Evolutionary conservation across 1,139 yeast species (phyloP), one percentile per base, ranked within the genome.

Genomic region (Tardiomyces depauwii): DNA sequence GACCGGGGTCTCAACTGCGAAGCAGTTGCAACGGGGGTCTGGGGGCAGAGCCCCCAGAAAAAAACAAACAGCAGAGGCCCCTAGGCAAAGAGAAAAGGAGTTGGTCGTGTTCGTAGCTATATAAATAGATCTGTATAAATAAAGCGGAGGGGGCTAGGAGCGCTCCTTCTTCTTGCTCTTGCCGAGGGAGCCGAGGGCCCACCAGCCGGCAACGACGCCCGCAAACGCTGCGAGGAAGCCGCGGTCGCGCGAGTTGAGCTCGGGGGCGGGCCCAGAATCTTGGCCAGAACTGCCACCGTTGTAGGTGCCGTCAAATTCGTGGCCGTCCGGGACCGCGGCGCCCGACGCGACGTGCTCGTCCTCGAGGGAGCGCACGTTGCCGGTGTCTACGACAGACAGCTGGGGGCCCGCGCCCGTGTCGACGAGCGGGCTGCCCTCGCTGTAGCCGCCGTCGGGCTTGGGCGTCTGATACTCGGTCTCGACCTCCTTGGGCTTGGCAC

Each of bases 151-250:
- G 25, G 25, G 4, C 7, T 21, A 21, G 25, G 25, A 21, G 25
- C 25, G 25, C n/a, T 48, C 21, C 40, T 49, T 42, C 45, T 52
- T 46, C 49, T 53, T 50, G 40, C 47, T 44, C 23, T 46, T 42
- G 25, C 45, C 43, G 18, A 48, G 28, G 14, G 49, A 41, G 21
- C 64, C 63, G 23, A 61, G 45, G 5, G 50, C 41, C 67, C 67
- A 65, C 67, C 68, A 64, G 7, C 60, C 65, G 9, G 59, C 61
- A 9, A 65, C 57, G 7, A 53, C 57, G 11, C 56, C 64, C 1
- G 57, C 61, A 40, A 65, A 53, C 10, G 55, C 58, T 19, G 58
- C 54, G 39, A 65, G 54, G 38, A 61, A 51, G 16, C 58, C 44
- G 53, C 59, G 59, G 49, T 65, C 69, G 27, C 55, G 53, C 5